Evolutionary conservation across 208 protist species (phyloP), one percentile per base, ranked within the genome.

Genomic region (Leishmania lainsoni): DNA sequence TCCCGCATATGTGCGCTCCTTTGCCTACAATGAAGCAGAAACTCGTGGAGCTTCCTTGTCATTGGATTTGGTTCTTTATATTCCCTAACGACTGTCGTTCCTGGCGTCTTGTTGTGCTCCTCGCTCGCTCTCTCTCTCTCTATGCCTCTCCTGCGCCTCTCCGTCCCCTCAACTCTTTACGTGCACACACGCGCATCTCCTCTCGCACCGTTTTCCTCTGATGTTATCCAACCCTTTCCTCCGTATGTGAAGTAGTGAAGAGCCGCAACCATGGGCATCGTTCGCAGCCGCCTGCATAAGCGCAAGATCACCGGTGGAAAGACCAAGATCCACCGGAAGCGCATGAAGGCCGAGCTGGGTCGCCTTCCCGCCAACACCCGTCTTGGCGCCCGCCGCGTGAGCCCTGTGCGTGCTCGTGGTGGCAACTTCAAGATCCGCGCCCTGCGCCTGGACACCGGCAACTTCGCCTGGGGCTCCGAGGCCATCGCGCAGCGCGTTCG

Each of bases 371-470:
- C 98, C 32, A 99, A 97, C 88, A 99, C 99, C 81, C 99, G 99
- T 87, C 89, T 99, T 49, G 94, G 90, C 75, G 78, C 86, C 39
- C 90, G 91, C 65, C 97, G 98, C 82, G 95, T 99, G 85, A 97
- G 95, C 81, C 80, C 92, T 29, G 98, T 99, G 63, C 95, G 99
- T 81, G 96, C 92, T 82, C 94, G 99, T 75, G 99, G 99, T 92
- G 99, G 99, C 80, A 99, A 99, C 97, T 93, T 94, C 85, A 99
- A 99, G 94, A 96, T 98, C 86, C 96, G 99, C 81, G 99, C 98
- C 71, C 95, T 99, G 51, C 98, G 99, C 88, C 95, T 99, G 9
- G 98, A 99, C 71, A 95, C 87, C 82, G 99, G 99, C 85, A 99
- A 99, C 95, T 99, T 99, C 90, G 92, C 97, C 58, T 99, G 99